Conservation (phyloP, 1,284 basidiomycete genomes). For the Retiboletus flavoniger region DNA sequence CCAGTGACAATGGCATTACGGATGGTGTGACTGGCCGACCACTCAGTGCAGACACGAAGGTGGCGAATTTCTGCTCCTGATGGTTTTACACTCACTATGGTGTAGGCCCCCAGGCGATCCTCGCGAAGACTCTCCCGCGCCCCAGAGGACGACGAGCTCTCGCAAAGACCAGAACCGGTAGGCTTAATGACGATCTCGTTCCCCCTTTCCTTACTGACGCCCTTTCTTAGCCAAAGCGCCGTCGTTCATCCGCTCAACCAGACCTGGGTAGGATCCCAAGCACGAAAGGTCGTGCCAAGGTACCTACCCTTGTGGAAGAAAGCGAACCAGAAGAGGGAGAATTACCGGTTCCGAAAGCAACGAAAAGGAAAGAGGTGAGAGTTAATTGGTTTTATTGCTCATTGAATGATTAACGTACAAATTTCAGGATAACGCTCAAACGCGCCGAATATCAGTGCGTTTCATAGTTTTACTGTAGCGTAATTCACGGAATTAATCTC, state of each 20-base stretch:
- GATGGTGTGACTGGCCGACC: constrained; percentile 74
- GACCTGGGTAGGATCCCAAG: constrained; percentile 53
- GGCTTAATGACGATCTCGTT: constrained; percentile 18
- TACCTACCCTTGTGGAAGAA: constrained; percentile 61
- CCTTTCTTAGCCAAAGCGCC: constrained; percentile 51
- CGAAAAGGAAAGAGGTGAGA: constrained; percentile 57
- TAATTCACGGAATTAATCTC: neutral
- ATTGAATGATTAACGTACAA: constrained; percentile 28
- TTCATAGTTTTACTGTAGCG: neutral
- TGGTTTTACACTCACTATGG: constrained; percentile 14
- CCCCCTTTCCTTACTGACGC: constrained; percentile 7
- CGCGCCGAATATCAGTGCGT: constrained; percentile 52
- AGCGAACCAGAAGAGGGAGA: constrained; percentile 72
- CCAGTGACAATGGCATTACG: constrained; percentile 77
- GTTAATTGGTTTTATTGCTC: neutral
- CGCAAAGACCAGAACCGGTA: constrained; percentile 50
- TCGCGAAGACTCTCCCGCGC: constrained; percentile 50
- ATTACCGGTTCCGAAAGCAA: constrained; percentile 57
- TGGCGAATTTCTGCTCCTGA: constrained; percentile 24
- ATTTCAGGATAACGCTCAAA: constrained; percentile 45
- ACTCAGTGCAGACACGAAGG: constrained; percentile 49
- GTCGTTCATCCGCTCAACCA: constrained; percentile 70
- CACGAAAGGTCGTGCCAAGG: constrained; percentile 36
- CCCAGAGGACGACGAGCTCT: constrained; percentile 41
- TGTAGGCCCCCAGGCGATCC: constrained; percentile 36